Evolutionary conservation across 148 eudicot species (phyloP), one percentile per base, ranked within the genome.

Genomic region (Nepenthes mirabilis): DNA sequence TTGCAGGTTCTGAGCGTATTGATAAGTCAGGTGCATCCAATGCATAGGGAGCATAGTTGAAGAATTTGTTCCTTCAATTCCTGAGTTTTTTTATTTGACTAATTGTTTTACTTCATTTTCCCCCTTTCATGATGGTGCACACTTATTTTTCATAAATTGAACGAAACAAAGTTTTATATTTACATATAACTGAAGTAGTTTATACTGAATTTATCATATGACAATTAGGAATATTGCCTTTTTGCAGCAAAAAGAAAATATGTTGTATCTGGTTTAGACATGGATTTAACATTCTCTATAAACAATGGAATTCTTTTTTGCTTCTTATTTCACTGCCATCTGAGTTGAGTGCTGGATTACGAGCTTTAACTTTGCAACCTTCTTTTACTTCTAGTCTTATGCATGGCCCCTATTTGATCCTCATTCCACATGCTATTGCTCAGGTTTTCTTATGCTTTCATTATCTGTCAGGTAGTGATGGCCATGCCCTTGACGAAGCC

Each of bases 1-100:
- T 90, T 63, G 97, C 97, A 33, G 97, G 97, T 66, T 90, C 97
- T 61, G 97, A 90, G 74, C 90, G 97, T 58, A 82, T 86, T 56
- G 74, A 86, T 56, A 90, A 90, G 72, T 90, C 95, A 79, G 97
- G 97, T 90, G 72, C 70, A 37, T 50, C 54, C 23, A 37, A 9
- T 23, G 23, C 34, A 23, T 56, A 33, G 11, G 58, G 14, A n/a
- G 9, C 59, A 14, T 40, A 3, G 45, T 37, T 60, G n/a, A 53
- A 61, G 61, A 47, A 57, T 55, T 36, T 47, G 32, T 60, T 60
- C 56, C 33, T 36, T 51, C 35, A 58, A 14, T 33, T 68, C 14
- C 47, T 5, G 47, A 55, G 45, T 11, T 1, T n/a, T 11, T 63
- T 34, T 37, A 23, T 23, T 23, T 23, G 23, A 23, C 23, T 23